Percentiles rank a stretch among this genome's conserved stretches.
Evolutionary conservation across 495 filamentous ascomycete species (phyloP).

Genomic region (Podospora appendiculata): DNA sequence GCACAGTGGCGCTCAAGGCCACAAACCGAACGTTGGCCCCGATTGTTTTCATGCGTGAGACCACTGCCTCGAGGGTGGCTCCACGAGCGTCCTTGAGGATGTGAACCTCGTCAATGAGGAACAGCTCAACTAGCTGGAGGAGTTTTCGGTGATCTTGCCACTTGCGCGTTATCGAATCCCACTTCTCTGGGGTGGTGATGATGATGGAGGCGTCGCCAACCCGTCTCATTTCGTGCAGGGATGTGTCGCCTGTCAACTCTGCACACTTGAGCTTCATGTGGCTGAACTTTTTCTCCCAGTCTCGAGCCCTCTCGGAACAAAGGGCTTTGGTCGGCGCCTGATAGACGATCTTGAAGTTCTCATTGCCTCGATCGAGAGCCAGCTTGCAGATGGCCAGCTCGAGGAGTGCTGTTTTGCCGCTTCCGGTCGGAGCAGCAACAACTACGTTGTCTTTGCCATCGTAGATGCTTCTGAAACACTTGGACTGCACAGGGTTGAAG

Average conservation of each 20-base stretch:
- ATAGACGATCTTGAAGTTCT: conserved; percentile 87
- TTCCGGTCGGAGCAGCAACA: conserved; percentile 83
- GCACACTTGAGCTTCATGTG: conserved; percentile 68
- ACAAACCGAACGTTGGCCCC: conserved; percentile 83
- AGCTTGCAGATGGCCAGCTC: conserved; percentile 88
- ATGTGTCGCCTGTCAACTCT: conserved; percentile 90
- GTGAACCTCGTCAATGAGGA: conserved; percentile 95
- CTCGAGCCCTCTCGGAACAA: conserved; percentile 70
- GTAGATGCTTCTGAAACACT: conserved; percentile 70
- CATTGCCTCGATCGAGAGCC: conserved; percentile 50
- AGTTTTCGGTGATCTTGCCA: conserved; percentile 87
- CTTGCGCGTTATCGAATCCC: conserved; percentile 94
- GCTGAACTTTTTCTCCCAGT: conserved; percentile 83
- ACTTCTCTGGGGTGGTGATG: conserved; percentile 96
- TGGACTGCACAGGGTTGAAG: conserved; percentile 91
- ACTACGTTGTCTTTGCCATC: conserved; percentile 75
- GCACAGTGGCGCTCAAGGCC: conserved; percentile 87
- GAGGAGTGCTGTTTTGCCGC: conserved; percentile 86
- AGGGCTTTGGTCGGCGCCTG: conserved; percentile 92
- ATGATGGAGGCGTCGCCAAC: conserved; percentile 84
- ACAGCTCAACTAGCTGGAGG: conserved; percentile 79
- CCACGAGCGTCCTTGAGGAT: conserved; percentile 86
- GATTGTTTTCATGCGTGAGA: conserved; percentile 93
- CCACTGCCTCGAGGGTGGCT: conserved; percentile 89
- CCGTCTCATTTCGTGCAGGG: conserved; percentile 59